phyloP scores from a whole-genome alignment of 2,329 filamentous ascomycete genomes.

The Alternaria sp. region DNA sequence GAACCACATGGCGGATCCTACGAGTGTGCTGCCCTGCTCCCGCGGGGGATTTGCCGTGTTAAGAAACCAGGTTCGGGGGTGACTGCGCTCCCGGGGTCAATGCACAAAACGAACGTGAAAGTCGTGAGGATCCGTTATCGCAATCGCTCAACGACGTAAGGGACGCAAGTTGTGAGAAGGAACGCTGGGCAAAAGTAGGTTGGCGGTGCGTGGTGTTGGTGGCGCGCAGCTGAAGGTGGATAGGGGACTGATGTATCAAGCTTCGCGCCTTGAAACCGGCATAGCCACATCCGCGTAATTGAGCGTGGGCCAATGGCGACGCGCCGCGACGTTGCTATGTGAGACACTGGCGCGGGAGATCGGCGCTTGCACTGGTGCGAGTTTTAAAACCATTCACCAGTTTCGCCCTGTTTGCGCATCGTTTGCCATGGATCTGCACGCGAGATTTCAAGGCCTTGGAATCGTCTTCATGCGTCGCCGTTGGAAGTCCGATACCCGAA shows the following conservation, averaged over 20 bases:
- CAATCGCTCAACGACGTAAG: background rate
- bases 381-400: constrained; percentile 28
- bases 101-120: constrained; percentile 2
- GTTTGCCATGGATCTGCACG: background rate
- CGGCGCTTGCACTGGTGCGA: constrained; percentile 19
- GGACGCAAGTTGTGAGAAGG: constrained; percentile 4
- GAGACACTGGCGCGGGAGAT: constrained; percentile 41
- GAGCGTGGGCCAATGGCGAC: constrained; percentile 29
- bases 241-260: constrained; percentile 30
- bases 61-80: constrained; percentile 4
- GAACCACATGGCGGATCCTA: constrained; percentile 26
- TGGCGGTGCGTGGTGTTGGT: constrained; percentile 7
- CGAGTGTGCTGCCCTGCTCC: background rate
- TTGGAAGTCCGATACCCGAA: constrained; percentile 1
- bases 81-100: background rate
- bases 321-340: constrained; percentile 21
- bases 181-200: constrained; percentile 7
- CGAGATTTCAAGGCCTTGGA: background rate
- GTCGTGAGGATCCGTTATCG: background rate
- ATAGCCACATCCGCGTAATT: constrained; percentile 30
- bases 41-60: constrained; percentile 9
- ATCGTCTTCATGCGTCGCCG: background rate
- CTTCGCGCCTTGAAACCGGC: constrained; percentile 36
- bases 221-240: constrained; percentile 13
- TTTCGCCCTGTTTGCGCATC: constrained; percentile 7